Evolutionary conservation across 495 filamentous ascomycete species (phyloP).

Genomic region (Penicillium flavigenum): DNA sequence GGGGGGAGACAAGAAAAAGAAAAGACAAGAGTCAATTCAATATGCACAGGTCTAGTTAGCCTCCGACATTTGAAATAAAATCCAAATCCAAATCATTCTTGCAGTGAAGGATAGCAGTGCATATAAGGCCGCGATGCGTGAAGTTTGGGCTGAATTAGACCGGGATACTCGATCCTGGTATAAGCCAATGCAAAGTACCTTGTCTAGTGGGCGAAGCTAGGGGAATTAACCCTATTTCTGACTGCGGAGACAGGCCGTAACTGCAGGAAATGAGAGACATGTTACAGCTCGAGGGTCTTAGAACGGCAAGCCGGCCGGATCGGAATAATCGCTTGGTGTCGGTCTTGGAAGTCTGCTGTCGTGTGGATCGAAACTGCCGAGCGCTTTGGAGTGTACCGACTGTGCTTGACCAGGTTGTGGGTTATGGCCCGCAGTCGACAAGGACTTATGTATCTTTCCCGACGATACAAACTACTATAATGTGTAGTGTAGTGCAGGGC

Average conservation of each 20-base stretch:
- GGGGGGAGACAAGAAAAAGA: not conserved
- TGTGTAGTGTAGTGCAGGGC: no score
- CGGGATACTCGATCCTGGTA: not conserved
- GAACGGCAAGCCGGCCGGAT: conserved; percentile 14
- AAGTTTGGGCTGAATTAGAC: not conserved
- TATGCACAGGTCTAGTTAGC: not conserved
- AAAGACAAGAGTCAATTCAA: not conserved
- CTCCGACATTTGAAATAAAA: not conserved
- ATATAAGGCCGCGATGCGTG: conserved; percentile 1
- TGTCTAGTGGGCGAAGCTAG: not conserved
- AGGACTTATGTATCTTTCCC: no score
- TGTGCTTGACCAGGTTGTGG: not conserved
- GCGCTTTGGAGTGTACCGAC: not conserved
- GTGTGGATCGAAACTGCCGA: no score
- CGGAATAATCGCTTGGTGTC: not conserved
- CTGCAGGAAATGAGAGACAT: not conserved
- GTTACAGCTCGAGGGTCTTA: not conserved
- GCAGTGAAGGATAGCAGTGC: not conserved
- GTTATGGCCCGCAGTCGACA: no score
- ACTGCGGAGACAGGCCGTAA: not conserved
- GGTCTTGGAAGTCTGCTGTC: not conserved
- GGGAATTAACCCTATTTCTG: not conserved
- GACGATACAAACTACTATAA: no score
- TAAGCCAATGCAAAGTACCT: not conserved
- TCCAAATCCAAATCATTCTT: not conserved